A percentile compares a stretch with the other conserved stretches of the same genome.
phyloP scores from a whole-genome alignment of 2,329 filamentous ascomycete genomes.

The Aspergillus sp. region DNA sequence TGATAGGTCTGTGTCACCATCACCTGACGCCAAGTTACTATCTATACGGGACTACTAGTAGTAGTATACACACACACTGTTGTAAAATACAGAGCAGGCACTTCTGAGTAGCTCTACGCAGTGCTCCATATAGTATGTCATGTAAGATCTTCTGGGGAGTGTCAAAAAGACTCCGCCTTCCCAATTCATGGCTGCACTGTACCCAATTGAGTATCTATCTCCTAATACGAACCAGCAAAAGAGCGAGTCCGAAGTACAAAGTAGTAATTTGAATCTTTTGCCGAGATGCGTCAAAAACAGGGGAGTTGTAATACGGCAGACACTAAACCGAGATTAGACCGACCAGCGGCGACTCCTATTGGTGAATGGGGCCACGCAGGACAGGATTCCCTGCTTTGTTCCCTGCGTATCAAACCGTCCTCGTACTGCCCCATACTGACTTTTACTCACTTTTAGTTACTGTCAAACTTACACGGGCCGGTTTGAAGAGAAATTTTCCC shows the following conservation, averaged over 20 bases:
- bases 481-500: not conserved
- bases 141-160: too few relatives aligned
- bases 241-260: not conserved
- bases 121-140: too few relatives aligned
- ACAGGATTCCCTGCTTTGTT: not conserved
- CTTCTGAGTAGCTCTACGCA: too few relatives aligned
- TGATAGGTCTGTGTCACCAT: not conserved
- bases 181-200: not conserved
- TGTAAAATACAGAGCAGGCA: too few relatives aligned
- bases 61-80: not conserved
- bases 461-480: not conserved
- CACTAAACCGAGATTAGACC: not conserved
- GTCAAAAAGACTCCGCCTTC: not conserved
- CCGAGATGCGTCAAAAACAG: not conserved
- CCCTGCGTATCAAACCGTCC: constrained; percentile 1
- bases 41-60: not conserved
- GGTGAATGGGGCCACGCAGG: not conserved
- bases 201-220: too few relatives aligned
- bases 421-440: not conserved
- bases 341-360: not conserved
- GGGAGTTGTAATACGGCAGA: not conserved
- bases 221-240: not conserved
- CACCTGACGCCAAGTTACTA: not conserved
- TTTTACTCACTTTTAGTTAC: too few relatives aligned
- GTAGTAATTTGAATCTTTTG: not conserved